Evolutionary conservation across 495 filamentous ascomycete genomes (phyloP).

Genomic region (Trichoderma orchidacearum): DNA sequence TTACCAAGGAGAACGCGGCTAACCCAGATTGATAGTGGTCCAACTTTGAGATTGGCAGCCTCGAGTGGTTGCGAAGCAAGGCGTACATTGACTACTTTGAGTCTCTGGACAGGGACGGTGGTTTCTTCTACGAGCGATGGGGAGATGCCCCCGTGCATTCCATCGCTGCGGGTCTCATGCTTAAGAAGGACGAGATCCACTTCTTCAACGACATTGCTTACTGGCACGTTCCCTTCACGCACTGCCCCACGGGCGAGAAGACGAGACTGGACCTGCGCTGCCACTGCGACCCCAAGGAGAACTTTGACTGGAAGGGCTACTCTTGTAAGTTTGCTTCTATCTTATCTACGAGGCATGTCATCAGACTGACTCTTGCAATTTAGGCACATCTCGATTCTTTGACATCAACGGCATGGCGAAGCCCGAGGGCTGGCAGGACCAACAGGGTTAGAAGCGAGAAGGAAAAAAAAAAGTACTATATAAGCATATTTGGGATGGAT

Average conservation of each 20-base stretch:
- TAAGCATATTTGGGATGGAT: neutral
- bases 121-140: constrained; percentile 92
- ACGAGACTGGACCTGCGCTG: constrained; percentile 70
- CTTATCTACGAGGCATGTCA: neutral
- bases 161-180: constrained; percentile 75
- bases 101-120: constrained; percentile 64
- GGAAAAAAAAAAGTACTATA: neutral
- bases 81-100: constrained; percentile 73
- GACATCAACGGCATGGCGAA: constrained; percentile 65
- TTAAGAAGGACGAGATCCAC: constrained; percentile 86
- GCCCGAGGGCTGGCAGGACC: constrained; percentile 67
- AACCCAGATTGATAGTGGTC: constrained; percentile 50
- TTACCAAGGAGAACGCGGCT: neutral
- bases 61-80: constrained; percentile 71
- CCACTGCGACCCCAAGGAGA: constrained; percentile 86
- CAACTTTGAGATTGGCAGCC: constrained; percentile 79
- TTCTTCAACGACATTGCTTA: constrained; percentile 99
- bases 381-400: constrained; percentile 71
- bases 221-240: constrained; percentile 97
- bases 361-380: neutral
- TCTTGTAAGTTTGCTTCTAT: constrained; percentile 50
- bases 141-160: constrained; percentile 87
- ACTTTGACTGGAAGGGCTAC: constrained; percentile 98
- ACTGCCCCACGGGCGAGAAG: constrained; percentile 85
- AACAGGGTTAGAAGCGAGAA: constrained; percentile 42